phyloP scores from a whole-genome alignment of 305 asterid genomes.

The Rubia peregrina region DNA sequence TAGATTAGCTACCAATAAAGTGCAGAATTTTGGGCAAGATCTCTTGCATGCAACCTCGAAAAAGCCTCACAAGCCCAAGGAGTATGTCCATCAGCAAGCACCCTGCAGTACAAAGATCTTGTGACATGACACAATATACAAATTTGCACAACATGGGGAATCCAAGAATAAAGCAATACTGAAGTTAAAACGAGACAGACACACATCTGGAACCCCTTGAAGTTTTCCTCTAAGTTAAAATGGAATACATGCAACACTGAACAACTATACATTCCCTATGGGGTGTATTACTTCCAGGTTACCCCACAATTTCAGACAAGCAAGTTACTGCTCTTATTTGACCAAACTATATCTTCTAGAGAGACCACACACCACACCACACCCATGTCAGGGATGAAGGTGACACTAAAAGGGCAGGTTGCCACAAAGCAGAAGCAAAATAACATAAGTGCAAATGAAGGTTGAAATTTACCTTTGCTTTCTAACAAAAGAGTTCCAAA shows the following conservation, averaged over 20 bases:
- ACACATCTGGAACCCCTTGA: background rate
- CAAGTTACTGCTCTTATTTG: background rate
- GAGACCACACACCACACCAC: background rate
- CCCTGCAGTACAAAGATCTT: conserved; percentile 43
- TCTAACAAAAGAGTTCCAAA: conserved; percentile 97
- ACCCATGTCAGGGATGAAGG: conserved; percentile 1
- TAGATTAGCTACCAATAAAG: conserved; percentile 52
- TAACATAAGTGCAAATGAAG: background rate
- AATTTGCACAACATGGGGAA: background rate
- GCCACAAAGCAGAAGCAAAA: conserved; percentile 15
- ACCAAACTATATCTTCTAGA: background rate
- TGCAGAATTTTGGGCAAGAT: conserved; percentile 55
- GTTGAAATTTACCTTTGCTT: conserved; percentile 65
- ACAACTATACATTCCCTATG: no score
- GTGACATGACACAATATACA: background rate
- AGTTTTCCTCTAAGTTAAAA: background rate
- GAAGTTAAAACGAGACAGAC: background rate
- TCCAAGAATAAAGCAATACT: background rate
- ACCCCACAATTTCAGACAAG: background rate
- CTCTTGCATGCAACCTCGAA: conserved; percentile 59
- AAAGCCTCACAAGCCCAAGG: conserved; percentile 99
- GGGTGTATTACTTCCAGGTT: background rate
- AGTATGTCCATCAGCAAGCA: conserved; percentile 94
- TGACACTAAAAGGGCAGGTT: background rate
- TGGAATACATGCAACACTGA: background rate